Evolutionary conservation across 2,329 filamentous ascomycete genomes (phyloP), one percentile per base, ranked within the genome.

Genomic region (Lecanoromycetidae sp.): DNA sequence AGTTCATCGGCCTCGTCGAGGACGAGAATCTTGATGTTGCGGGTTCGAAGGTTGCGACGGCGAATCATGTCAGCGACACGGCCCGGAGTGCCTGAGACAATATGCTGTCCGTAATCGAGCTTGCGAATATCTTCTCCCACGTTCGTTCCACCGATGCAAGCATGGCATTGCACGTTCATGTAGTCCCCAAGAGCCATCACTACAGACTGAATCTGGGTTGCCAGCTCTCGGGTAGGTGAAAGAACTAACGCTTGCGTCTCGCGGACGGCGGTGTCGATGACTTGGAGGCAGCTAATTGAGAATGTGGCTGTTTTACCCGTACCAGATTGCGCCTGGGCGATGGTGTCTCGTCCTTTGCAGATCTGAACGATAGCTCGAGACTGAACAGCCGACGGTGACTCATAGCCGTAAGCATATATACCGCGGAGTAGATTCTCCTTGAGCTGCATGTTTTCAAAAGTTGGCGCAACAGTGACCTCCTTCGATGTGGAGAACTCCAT

Each of bases 141-240:
- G 61, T 94, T 96, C 56, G 91, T 98, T 51, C 91, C 91, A 57
- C 91, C 91, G 60, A 98, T 96, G 68, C 91, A 98, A 50, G 91
- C 90, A 61, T 98, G 91, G 70, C 91, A 98, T 68, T 98, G 88
- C 3, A 98, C 87, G 63, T 95, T 95, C 91, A 98, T 96, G 74
- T 95, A 98, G 68, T 98, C 91, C 56, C 91, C 91, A n/a, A 98
- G 78, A n/a, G 91, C 91, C 80, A 96, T 94, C 57, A 98, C 84
- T 50, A 98, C 91, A 29, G 87, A 94, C 69, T 98, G 91, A 55
- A 98, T 98, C 69, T 98, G 91, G 23, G 90, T 95, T 37, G 91
- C 91, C 55, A 98, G 74, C 75, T 98, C 91, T 63, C 91, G 87
- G 17, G 90, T 96, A 2, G 91, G 91, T 3, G 91, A 95, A 7